These are phyloP conservation scores for Emericellopsis atlantica DNA, from an alignment of 2,329 filamentous ascomycete genomes.

Conservation along the genomic window DNA sequence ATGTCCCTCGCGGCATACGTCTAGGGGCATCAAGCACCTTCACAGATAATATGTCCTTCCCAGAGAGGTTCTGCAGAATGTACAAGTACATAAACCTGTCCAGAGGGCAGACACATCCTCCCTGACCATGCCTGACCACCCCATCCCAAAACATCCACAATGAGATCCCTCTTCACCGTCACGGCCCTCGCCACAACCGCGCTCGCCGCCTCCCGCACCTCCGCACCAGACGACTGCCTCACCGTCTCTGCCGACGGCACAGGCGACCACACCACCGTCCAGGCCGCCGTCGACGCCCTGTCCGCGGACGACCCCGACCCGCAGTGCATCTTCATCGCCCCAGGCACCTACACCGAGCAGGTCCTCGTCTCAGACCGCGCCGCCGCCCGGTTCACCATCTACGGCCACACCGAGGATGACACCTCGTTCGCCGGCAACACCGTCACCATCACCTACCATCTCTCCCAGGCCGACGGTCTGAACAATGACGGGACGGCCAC, in stretches of 20 bases:
- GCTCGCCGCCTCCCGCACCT: slow-evolving; percentile 12
- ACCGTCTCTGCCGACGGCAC: slow-evolving; percentile 13
- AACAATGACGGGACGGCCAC: slow-evolving; percentile 41
- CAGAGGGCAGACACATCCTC: too few relatives aligned
- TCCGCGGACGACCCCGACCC: slow-evolving; percentile 4
- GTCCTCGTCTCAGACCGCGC: slow-evolving; percentile 37
- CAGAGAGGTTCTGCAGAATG: too few relatives aligned
- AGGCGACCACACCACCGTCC: slow-evolving; percentile 9
- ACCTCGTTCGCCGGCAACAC: slow-evolving; percentile 39
- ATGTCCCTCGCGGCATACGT: too few relatives aligned
- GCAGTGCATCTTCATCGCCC: slow-evolving; percentile 11
- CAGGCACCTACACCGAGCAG: slow-evolving; percentile 44
- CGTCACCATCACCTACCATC: slow-evolving; percentile 35
- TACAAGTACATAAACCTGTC: too few relatives aligned
- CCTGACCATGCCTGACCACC: too few relatives aligned
- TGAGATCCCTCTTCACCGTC: background rate
- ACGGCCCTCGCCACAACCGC: slow-evolving; percentile 1
- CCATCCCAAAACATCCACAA: too few relatives aligned
- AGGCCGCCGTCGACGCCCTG: slow-evolving; percentile 9
- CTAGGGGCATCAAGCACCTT: too few relatives aligned
- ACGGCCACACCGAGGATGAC: slow-evolving; percentile 42
- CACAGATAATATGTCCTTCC: too few relatives aligned
- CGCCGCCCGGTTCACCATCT: slow-evolving; percentile 39
- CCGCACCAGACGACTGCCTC: slow-evolving; percentile 15
- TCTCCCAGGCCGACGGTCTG: slow-evolving; percentile 27